Evolutionary conservation across 2,329 filamentous ascomycete genomes (phyloP), one percentile per base, ranked within the genome.

Genomic region (Phialophora expanda): DNA sequence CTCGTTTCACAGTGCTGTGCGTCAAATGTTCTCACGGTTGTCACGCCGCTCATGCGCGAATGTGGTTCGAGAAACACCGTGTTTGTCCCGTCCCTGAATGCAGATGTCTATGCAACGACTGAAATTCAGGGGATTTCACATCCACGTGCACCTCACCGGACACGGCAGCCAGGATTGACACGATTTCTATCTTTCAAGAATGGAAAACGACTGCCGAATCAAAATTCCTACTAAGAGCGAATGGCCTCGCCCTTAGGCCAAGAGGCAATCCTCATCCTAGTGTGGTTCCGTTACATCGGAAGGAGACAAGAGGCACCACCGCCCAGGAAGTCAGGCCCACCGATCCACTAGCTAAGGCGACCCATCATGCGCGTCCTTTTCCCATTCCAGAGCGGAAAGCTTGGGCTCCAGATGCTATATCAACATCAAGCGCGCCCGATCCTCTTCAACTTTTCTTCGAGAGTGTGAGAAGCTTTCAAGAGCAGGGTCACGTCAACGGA

Each of bases 11-110:
- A 69, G 83, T 84, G 4, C 87, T 89, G 72, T 89, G 87, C 72
- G 84, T 86, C 70, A 83, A 80, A 66, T 89, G 87, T 73, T 85
- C 84, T 70, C 87, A 89, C 78, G 86, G 86, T 0, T 87, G 85
- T 70, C 87, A 89, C 77, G 86, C 84, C 3, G 79, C 86, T 74
- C 87, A 89, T 79, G 87, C 87, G 11, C 77, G 81, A 69, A 81
- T 84, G 67, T 89, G 87, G 87, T 89, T 89, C 75, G 69, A 71
- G 24, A 80, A 79, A 70, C 83, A 85, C 75, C 76, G 76, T 44
- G 80, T 81, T 69, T 87, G 85, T 77, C 83, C 85, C 1, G 83
- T 85, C 66, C 82, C 83, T 61, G 83, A 84, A 69, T 87, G 85
- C 73, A 75, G 78, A 67, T 87, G 85, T 72, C 76, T 82, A 71